Percentiles rank a stretch among this genome's conserved stretches.
Conservation (phyloP, 345 rosid species). For the Brassica juncea region DNA sequence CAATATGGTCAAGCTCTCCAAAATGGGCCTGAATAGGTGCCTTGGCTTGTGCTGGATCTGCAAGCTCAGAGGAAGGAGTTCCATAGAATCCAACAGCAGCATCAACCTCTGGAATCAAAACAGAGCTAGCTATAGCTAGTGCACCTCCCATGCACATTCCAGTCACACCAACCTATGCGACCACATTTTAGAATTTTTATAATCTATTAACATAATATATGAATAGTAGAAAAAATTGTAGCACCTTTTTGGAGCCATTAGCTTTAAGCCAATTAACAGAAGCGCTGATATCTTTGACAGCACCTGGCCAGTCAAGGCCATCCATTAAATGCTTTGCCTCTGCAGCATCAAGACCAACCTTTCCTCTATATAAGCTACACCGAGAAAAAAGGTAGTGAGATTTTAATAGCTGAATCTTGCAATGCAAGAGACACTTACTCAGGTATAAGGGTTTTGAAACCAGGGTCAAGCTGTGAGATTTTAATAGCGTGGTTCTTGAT, state of each 20-base stretch:
- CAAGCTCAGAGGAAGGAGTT: conserved; percentile 76
- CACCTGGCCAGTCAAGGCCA: conserved; percentile 94
- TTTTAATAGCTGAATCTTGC: neutral
- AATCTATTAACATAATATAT: neutral
- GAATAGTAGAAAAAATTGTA: neutral
- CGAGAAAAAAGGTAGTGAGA: neutral
- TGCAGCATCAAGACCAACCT: conserved; percentile 84
- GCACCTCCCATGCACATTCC: conserved; percentile 99
- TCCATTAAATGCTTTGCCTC: conserved; percentile 96
- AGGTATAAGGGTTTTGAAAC: conserved; percentile 85
- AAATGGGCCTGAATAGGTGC: conserved; percentile 92
- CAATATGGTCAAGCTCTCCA: conserved; percentile 82
- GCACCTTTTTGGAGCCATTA: conserved; percentile 87
- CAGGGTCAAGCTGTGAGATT: conserved; percentile 78
- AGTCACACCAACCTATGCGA: conserved; percentile 78
- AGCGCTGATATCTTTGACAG: conserved; percentile 81
- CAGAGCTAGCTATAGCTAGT: conserved; percentile 87
- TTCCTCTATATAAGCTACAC: conserved; percentile 86
- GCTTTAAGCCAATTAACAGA: conserved; percentile 87
- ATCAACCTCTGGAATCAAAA: conserved; percentile 81
- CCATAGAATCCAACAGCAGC: conserved; percentile 91
- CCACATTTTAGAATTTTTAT: neutral
- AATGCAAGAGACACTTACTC: conserved; percentile 50
- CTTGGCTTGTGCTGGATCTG: conserved; percentile 80
- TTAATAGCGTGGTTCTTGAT: conserved; percentile 88